phyloP scores from a whole-genome alignment of 1,139 yeast species.

The Protomyces gravidus region DNA sequence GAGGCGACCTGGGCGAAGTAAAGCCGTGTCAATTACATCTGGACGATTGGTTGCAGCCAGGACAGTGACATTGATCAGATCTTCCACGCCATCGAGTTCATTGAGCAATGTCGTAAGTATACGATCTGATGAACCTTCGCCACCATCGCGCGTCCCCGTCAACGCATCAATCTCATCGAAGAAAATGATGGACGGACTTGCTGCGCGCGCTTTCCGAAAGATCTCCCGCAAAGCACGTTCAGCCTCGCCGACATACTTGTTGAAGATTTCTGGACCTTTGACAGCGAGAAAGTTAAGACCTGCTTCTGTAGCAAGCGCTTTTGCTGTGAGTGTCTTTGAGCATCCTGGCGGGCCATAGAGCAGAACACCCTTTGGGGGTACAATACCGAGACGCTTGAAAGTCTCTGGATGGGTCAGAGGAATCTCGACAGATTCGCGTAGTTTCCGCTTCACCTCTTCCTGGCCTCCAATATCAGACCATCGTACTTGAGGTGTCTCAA shows the following conservation, averaged over 20 bases:
- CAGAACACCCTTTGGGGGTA: conserved; percentile 89
- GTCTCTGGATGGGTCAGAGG: conserved; percentile 82
- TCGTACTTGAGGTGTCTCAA: conserved; percentile 88
- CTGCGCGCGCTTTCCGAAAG: conserved; percentile 97
- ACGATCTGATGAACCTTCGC: conserved; percentile 90
- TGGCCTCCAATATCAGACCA: conserved; percentile 99
- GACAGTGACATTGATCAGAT: conserved; percentile 96
- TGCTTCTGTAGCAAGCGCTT: conserved; percentile 97
- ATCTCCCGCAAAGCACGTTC: conserved; percentile 98
- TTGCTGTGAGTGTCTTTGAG: conserved; percentile 93
- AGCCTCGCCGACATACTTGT: conserved; percentile 98
- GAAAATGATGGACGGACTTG: conserved; percentile 92
- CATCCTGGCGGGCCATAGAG: conserved; percentile 98
- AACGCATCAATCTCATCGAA: conserved; percentile 98
- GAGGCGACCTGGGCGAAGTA: conserved; percentile 95
- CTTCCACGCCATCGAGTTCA: conserved; percentile 95
- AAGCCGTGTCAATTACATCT: conserved; percentile 96
- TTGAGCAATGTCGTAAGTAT: conserved; percentile 97
- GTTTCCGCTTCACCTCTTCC: conserved; percentile 67
- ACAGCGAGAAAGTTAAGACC: conserved; percentile 97
- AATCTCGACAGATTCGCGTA: conserved; percentile 83
- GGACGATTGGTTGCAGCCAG: conserved; percentile 99
- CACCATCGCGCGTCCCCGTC: conserved; percentile 99
- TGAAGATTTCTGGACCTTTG: conserved; percentile 95
- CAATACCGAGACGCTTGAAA: conserved; percentile 69